Evolutionary conservation across 2,329 filamentous ascomycete species (phyloP).

Genomic region (Penicillium sp.): DNA sequence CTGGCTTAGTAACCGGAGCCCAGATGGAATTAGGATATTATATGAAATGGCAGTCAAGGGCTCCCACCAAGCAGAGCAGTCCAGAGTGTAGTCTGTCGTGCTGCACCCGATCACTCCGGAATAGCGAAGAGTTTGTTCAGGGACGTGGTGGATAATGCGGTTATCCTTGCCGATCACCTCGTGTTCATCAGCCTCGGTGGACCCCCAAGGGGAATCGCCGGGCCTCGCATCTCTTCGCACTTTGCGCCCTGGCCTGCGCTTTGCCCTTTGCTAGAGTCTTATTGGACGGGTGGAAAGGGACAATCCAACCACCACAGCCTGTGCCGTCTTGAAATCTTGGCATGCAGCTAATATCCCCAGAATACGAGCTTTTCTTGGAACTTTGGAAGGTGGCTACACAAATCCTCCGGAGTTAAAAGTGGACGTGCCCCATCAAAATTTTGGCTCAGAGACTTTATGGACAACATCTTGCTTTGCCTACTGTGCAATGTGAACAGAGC

Average conservation of each 20-base stretch:
- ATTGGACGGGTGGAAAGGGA: background rate
- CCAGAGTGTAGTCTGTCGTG: too few relatives aligned
- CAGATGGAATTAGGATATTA: too few relatives aligned
- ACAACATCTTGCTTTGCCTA: background rate
- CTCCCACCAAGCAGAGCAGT: background rate
- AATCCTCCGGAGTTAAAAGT: background rate
- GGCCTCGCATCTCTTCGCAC: background rate
- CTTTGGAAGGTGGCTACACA: background rate
- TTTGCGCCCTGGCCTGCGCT: background rate
- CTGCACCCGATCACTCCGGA: too few relatives aligned
- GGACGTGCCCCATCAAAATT: background rate
- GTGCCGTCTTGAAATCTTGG: constrained; percentile 1
- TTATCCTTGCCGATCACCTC: constrained; percentile 10
- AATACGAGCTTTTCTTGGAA: constrained; percentile 3
- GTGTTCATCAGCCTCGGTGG: constrained; percentile 5
- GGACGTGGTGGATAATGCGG: background rate
- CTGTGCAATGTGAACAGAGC: background rate
- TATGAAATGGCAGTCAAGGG: background rate
- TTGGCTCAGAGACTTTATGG: background rate
- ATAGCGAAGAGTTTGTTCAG: background rate
- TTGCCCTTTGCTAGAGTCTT: background rate
- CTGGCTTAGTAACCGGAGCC: too few relatives aligned
- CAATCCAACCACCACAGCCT: background rate
- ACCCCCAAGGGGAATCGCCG: background rate
- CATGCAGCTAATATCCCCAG: constrained; percentile 1